These are phyloP conservation scores for Cladorrhinum sp. DNA, from an alignment of 2,329 filamentous ascomycete species.

Conservation along the genomic window DNA sequence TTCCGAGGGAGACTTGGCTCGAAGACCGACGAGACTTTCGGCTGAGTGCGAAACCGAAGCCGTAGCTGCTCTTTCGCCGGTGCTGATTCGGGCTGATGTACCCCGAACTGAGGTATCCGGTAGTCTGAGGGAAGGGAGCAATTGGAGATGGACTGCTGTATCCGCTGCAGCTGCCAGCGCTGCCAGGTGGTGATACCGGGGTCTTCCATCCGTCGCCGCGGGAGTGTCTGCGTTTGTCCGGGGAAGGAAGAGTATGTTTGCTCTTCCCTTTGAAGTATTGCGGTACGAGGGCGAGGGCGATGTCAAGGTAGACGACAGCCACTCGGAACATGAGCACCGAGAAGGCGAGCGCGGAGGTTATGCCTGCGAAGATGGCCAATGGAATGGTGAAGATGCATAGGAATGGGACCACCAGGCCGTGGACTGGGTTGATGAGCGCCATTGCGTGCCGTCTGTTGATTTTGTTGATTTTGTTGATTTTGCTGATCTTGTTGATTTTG, in stretches of 20 bases:
- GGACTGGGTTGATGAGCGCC: conserved; percentile 53
- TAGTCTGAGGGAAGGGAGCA: not conserved
- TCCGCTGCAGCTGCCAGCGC: conserved; percentile 7
- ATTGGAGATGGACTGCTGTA: conserved; percentile 11
- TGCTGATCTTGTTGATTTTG: not conserved
- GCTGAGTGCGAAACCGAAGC: conserved; percentile 14
- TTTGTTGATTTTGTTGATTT: not conserved
- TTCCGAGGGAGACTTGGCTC: conserved; percentile 33
- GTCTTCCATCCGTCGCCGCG: conserved; percentile 9
- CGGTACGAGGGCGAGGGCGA: conserved; percentile 55
- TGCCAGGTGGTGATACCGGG: conserved; percentile 6
- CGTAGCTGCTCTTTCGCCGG: conserved; percentile 28
- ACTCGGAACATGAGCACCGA: conserved; percentile 59
- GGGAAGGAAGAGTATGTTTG: not conserved
- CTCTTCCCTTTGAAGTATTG: conserved; percentile 48
- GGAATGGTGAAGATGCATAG: conserved; percentile 61
- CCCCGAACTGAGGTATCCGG: not conserved
- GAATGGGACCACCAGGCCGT: conserved; percentile 58
- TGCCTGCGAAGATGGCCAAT: conserved; percentile 58
- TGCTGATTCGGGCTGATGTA: conserved; percentile 28
- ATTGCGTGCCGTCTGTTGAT: conserved; percentile 32
- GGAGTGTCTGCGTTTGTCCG: not conserved
- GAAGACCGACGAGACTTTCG: conserved; percentile 37
- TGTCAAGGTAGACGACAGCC: conserved; percentile 60
- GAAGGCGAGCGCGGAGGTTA: conserved; percentile 62